Evolutionary conservation across 805 yeast species (phyloP).

Genomic region (Ogataea henricii): DNA sequence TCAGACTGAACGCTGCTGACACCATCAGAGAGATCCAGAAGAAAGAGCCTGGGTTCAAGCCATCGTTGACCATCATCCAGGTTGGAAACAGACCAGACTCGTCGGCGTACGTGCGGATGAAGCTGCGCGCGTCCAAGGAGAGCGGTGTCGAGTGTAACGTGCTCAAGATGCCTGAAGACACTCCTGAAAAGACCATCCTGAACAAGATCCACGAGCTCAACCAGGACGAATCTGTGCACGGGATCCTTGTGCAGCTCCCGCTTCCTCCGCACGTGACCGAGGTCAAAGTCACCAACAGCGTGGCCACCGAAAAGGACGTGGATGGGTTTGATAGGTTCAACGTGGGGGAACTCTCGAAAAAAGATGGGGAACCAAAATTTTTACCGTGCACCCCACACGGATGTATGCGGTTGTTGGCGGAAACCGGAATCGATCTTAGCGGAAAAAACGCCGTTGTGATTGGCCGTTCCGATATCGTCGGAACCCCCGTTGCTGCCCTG

Average conservation of each 20-base stretch:
- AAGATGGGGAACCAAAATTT: conserved; percentile 68
- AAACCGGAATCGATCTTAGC: conserved; percentile 53
- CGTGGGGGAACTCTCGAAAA: conserved; percentile 75
- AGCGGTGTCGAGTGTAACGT: conserved; percentile 65
- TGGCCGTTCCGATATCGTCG: conserved; percentile 86
- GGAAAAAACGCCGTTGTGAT: conserved; percentile 82
- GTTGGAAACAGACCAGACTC: conserved; percentile 80
- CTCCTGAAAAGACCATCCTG: conserved; percentile 58
- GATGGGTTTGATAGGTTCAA: conserved; percentile 82
- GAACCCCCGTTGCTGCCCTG: conserved; percentile 74
- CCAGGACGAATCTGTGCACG: conserved; percentile 62
- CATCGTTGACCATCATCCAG: conserved; percentile 70
- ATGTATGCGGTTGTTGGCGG: conserved; percentile 61
- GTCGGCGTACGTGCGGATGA: conserved; percentile 79
- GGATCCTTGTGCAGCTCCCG: conserved; percentile 76
- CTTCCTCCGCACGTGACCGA: conserved; percentile 72
- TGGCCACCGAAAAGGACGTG: conserved; percentile 68
- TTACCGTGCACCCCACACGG: conserved; percentile 88
- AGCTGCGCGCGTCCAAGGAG: conserved; percentile 72
- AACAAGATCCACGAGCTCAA: conserved; percentile 57
- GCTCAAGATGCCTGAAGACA: conserved; percentile 57
- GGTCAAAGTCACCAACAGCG: conserved; percentile 65
- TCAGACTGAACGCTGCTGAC: conserved; percentile 44
- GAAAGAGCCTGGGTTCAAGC: conserved; percentile 56
- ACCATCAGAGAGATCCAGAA: conserved; percentile 45